Evolutionary conservation across 345 rosid genomes (phyloP).

Genomic region (Reutealis trisperma): DNA sequence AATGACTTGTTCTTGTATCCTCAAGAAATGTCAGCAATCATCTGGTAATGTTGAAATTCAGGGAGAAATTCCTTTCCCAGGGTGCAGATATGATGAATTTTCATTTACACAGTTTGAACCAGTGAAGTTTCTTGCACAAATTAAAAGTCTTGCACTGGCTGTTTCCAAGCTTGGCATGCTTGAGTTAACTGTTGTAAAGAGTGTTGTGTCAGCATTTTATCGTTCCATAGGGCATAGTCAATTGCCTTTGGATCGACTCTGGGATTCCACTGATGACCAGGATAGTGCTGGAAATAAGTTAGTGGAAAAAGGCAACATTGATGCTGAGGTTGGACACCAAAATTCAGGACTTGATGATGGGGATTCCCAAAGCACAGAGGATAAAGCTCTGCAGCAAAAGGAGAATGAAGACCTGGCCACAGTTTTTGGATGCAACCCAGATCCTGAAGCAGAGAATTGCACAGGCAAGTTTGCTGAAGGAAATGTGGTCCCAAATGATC

Average conservation of each 20-base stretch:
- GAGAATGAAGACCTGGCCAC: slow-evolving; percentile 24
- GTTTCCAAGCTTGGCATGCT: slow-evolving; percentile 44
- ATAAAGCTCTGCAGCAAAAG: slow-evolving; percentile 12
- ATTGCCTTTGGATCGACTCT: slow-evolving; percentile 52
- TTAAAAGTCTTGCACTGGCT: slow-evolving; percentile 53
- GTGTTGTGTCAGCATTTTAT: slow-evolving; percentile 58
- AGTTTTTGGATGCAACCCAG: slow-evolving; percentile 13
- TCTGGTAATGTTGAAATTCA: slow-evolving; percentile 3
- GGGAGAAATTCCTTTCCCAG: slow-evolving; percentile 15
- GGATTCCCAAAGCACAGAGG: slow-evolving; percentile 10
- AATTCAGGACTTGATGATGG: slow-evolving; percentile 1
- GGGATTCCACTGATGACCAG: slow-evolving; percentile 29
- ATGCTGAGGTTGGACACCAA: slow-evolving; percentile 17
- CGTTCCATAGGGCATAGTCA: slow-evolving; percentile 51
- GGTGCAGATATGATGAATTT: slow-evolving; percentile 30
- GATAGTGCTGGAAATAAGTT: slow-evolving; percentile 17
- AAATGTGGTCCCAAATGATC: slow-evolving; percentile 23
- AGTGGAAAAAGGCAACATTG: slow-evolving; percentile 5
- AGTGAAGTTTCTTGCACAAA: slow-evolving; percentile 45
- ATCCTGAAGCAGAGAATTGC: slow-evolving; percentile 11
- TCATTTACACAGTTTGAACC: slow-evolving; percentile 51
- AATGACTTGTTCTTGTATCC: slow-evolving; percentile 59
- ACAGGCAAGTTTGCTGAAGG: slow-evolving; percentile 19
- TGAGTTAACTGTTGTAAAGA: slow-evolving; percentile 47
- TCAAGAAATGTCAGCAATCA: slow-evolving; percentile 28